Evolutionary conservation across 768 basidiomycete genomes (phyloP), one percentile per base, ranked within the genome.

Genomic region (Pleurotus ostreatus): DNA sequence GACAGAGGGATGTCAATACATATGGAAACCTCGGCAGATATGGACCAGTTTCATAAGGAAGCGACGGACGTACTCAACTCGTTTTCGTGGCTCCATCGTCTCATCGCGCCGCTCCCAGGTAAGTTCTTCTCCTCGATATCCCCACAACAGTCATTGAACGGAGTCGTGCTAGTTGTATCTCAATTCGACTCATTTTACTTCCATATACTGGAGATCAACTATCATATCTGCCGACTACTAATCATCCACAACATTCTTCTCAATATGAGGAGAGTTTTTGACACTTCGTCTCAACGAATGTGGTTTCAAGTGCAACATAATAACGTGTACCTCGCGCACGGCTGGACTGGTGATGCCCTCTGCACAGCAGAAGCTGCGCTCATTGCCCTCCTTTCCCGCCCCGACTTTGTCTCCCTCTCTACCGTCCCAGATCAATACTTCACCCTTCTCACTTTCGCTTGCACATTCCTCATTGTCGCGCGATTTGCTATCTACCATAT

Each of bases 151-250:
- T 53, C 41, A 53, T 30, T 38, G 12, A 18, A 41, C 34, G 18
- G 20, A 15, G 13, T 15, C 3, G 38, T 61, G 57, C 22, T 55
- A 80, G 79, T 79, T 55, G 63, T 75, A 46, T 68, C 74, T 57
- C 71, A 72, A 57, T 59, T 73, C 49, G 79, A 80, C 59, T 61
- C 59, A 30, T 79, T 78, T 57, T 70, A 78, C 58, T 73, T 72
- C 55, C 68, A 71, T 16, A 75, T 77, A 66, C 66, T 77, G 38
- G 61, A 70, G 13, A 62, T 79, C 39, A 70, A 76, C 55, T 78
- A 72, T 56, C 67, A 77, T 46, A 70, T 70, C 3, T 76, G 73
- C 57, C 69, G 74, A 23, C 67, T 80, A 25, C 58, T 76, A 34
- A 65, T 77, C 34, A 55, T 74, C 37, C 65, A 77, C 16, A 74